These are phyloP conservation scores for Pueraria montana DNA, from an alignment of 306 rosid species.

Conservation along the genomic window DNA sequence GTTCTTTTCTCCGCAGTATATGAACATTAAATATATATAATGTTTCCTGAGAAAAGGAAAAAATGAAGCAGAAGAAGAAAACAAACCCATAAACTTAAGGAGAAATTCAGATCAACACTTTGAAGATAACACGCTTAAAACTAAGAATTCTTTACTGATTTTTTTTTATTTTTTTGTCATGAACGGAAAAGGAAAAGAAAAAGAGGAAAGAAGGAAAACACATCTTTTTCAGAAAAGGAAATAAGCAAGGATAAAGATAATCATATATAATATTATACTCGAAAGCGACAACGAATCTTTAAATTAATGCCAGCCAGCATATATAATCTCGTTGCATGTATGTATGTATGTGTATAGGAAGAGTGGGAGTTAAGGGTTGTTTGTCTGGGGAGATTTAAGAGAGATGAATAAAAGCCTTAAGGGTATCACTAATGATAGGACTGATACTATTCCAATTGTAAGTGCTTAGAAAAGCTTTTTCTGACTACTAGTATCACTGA, in stretches of 20 bases:
- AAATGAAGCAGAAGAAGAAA: conserved; percentile 35
- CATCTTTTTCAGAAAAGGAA: conserved; percentile 24
- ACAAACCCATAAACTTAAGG: conserved; percentile 51
- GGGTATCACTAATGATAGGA: background rate
- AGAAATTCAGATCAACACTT: conserved; percentile 44
- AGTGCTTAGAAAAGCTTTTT: conserved; percentile 23
- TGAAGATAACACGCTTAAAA: conserved; percentile 15
- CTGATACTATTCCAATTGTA: conserved; percentile 36
- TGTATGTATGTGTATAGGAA: background rate
- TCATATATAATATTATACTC: background rate
- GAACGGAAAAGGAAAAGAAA: conserved; percentile 7
- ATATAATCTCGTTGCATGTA: conserved; percentile 40
- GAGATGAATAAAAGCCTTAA: conserved; percentile 14
- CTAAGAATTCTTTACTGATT: conserved; percentile 25
- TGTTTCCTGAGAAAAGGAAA: conserved; percentile 32
- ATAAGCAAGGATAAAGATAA: background rate
- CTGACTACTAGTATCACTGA: conserved; percentile 6
- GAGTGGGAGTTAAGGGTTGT: background rate
- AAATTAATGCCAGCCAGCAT: conserved; percentile 13
- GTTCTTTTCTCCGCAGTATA: conserved; percentile 26
- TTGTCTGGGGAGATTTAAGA: conserved; percentile 1
- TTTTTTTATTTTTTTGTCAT: background rate
- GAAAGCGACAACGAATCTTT: conserved; percentile 30
- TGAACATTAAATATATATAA: background rate
- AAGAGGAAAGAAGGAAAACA: conserved; percentile 32